Base-by-base conservation (phyloP, 192 early-diverging fungal species). In the Chytriomyces sp. region DNA sequence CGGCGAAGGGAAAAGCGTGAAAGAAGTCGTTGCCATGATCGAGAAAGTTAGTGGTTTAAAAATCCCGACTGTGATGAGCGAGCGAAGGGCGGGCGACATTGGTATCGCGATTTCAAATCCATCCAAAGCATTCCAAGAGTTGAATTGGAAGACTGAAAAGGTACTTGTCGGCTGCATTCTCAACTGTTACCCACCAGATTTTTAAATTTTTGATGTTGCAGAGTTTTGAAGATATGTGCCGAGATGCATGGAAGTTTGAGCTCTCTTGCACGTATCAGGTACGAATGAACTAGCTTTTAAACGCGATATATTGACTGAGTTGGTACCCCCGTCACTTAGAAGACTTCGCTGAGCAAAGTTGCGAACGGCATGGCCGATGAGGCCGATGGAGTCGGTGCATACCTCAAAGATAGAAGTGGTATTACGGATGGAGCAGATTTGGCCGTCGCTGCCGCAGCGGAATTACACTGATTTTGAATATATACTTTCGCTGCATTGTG, bases 61-160 rank as follows among this genome's bases (percentile, higher is more conserved):
- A 24, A 90, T 96, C 46, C 89, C 89, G 16, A 84, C 82, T 78
- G 85, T 86, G 64, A 75, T 89, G 66, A 78, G 85, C 47, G 82
- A 74, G 45, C 89, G 93, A 65, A 88, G 95, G 35, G 65, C 88
- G 46, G 95, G 95, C 43, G 95, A 96, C 87, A 90, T 93, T 24
- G 91, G 89, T 50, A 87, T 89, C 45, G 90, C 94, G 47, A 90
- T 94, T 50, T 92, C 94, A 50, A 88, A 94, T 65, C 91, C 94
- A 62, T 53, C 85, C 71, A 87, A 84, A 74, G 90, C 92, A 7
- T 68, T 82, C 28, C 61, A 71, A 6, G 91, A 88, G 77, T 82
- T 93, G 24, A 82, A 86, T n/a, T 93, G 92, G 85, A 86, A 84
- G 63, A 91, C 90, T 45, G 81, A 77, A 6, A 81, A 79, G 43